These are phyloP conservation scores for Laguncularia racemosa DNA, from an alignment of 345 rosid species.

Conservation along the genomic window DNA sequence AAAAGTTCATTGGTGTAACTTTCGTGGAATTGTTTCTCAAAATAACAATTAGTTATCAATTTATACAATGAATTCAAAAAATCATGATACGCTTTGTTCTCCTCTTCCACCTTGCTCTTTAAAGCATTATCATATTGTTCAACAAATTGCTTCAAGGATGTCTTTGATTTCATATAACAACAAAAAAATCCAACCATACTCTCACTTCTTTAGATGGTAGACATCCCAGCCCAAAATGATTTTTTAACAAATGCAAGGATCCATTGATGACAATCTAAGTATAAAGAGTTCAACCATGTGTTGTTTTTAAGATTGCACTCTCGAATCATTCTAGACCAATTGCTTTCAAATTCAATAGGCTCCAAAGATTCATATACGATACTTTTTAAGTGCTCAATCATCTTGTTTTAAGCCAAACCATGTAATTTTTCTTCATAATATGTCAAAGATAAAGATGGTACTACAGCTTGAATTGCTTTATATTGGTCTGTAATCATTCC, in stretches of 20 bases:
- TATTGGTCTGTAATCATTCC: constrained; percentile 31
- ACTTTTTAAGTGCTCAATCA: constrained; percentile 18
- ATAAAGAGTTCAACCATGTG: constrained; percentile 35
- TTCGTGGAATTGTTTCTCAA: constrained; percentile 41
- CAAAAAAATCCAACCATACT: constrained; percentile 23
- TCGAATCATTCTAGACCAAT: constrained; percentile 40
- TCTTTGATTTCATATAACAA: constrained; percentile 25
- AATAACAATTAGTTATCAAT: constrained; percentile 30
- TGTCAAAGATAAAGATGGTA: constrained; percentile 28
- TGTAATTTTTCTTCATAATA: constrained; percentile 34
- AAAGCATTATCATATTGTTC: no score
- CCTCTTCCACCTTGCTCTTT: constrained; percentile 27
- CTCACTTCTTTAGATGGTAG: constrained; percentile 28
- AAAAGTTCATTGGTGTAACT: constrained; percentile 39
- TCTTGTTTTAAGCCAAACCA: constrained; percentile 26
- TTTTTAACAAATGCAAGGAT: constrained; percentile 39
- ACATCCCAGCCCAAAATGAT: no score
- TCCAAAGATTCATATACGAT: constrained; percentile 18
- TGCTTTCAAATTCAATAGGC: constrained; percentile 42
- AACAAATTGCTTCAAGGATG: constrained; percentile 38
- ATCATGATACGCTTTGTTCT: constrained; percentile 37
- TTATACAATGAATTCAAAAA: constrained; percentile 27
- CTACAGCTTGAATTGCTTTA: constrained; percentile 34
- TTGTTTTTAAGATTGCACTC: constrained; percentile 28
- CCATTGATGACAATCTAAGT: constrained; percentile 38